These are phyloP conservation scores for Lasiodiplodia hormozganensis DNA, from an alignment of 2,329 filamentous ascomycete species.

Conservation along the genomic window DNA sequence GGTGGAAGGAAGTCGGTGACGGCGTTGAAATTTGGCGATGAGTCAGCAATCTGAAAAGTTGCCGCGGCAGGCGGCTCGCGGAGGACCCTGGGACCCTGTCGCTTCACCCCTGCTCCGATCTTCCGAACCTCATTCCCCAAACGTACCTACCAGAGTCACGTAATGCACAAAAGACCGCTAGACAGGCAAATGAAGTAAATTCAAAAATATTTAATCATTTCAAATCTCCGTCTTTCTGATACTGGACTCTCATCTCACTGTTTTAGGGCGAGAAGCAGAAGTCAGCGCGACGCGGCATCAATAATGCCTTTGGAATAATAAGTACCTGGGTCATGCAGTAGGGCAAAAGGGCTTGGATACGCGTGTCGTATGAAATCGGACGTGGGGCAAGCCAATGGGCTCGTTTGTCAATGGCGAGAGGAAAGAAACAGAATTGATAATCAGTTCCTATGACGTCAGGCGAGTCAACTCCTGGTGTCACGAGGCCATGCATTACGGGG, in stretches of 20 bases:
- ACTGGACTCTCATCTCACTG: constrained; percentile 45
- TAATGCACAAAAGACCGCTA: no score
- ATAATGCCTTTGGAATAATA: neutral
- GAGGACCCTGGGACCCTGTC: neutral
- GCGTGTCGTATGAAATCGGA: no score
- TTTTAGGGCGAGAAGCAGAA: constrained; percentile 51
- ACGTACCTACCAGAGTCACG: no score
- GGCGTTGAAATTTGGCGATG: constrained; percentile 16
- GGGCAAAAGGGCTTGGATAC: constrained; percentile 36
- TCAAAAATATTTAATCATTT: constrained; percentile 48
- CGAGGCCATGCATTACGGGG: no score
- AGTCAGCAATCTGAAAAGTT: constrained; percentile 5
- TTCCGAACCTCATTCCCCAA: constrained; percentile 18
- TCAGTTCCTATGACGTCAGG: neutral
- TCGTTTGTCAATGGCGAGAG: neutral
- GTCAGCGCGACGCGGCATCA: constrained; percentile 51
- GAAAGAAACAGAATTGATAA: neutral
- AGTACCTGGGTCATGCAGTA: constrained; percentile 45
- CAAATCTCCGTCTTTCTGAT: constrained; percentile 42
- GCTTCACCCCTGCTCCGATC: neutral
- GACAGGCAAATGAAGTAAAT: no score
- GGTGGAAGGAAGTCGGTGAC: neutral
- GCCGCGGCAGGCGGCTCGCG: no score
- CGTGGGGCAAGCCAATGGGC: no score
- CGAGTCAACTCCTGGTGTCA: neutral